Percentiles rank a stretch among this genome's conserved stretches.
Evolutionary conservation across 768 basidiomycete species (phyloP).

Genomic region (Hericium rajendrae): DNA sequence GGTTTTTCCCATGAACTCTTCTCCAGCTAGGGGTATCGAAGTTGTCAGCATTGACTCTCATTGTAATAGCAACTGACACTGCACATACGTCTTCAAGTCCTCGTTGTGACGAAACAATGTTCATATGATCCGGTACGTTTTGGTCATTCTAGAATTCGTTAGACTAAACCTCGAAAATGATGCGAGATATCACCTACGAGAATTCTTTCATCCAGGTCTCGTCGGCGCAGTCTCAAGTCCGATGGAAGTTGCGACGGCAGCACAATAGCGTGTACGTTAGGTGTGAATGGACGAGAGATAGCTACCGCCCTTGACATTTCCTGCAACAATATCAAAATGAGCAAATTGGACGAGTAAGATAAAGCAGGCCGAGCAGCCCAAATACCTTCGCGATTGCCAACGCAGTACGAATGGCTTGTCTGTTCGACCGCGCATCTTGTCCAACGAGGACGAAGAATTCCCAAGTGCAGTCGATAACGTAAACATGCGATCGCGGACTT

Average conservation of each 20-base stretch:
- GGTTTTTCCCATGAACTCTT: constrained; percentile 41
- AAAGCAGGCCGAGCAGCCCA: background rate
- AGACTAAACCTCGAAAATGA: background rate
- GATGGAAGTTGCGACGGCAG: constrained; percentile 67
- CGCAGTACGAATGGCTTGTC: constrained; percentile 53
- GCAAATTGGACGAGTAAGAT: background rate
- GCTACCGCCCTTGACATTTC: constrained; percentile 44
- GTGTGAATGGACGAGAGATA: constrained; percentile 51
- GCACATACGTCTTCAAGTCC: constrained; percentile 51
- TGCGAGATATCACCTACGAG: background rate
- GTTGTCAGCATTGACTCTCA: constrained; percentile 5
- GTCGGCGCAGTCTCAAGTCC: constrained; percentile 58
- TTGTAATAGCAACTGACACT: background rate
- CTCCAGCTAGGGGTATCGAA: constrained; percentile 31
- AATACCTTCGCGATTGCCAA: constrained; percentile 47
- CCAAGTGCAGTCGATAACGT: constrained; percentile 68
- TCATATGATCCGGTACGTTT: constrained; percentile 65
- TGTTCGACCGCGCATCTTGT: constrained; percentile 47
- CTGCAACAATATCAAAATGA: constrained; percentile 26
- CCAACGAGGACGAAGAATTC: constrained; percentile 75
- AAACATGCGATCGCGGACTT: constrained; percentile 34
- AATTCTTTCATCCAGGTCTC: constrained; percentile 46
- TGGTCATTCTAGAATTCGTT: constrained; percentile 30
- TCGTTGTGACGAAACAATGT: constrained; percentile 48
- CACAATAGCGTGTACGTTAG: constrained; percentile 64